Evolutionary conservation across 1,284 basidiomycete genomes (phyloP), one percentile per base, ranked within the genome.

Genomic region (Ustilago vetiveriae): DNA sequence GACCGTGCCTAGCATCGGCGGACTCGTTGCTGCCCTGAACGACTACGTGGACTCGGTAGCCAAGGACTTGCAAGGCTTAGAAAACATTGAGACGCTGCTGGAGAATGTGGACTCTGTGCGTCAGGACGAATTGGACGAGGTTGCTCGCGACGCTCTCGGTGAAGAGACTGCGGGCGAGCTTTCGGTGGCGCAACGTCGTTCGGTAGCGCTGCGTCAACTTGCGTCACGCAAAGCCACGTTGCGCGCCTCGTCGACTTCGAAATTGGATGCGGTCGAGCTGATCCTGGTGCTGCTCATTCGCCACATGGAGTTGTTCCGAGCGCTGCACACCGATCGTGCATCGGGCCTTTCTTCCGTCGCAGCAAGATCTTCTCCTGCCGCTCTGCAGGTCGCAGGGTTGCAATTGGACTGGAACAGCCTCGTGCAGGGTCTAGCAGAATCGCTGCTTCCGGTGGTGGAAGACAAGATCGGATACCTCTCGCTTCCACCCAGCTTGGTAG

Each of bases 241-340:
- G 6, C 85, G 84, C 46, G 82, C 84, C 26, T 85, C 86, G 11
- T 86, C 87, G 3, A 69, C 70, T 29, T 66, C 86, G 85, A 73
- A 84, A 84, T 55, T 84, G 90, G 91, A 88, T 67, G 88, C 89
- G 41, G 84, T 90, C 43, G 93, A 96, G 83, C 90, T 94, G 85
- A 83, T 92, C 7, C 84, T 96, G 7, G 85, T 96, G 6, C 85
- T 96, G 23, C 85, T 93, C 11, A 94, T 92, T 89, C 86, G 92
- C 29, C 94, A 97, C 80, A 80, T 94, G 33, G 85, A 88, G 17
- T 84, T 83, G 73, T 86, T 84, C 79, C 82, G 84, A 79, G 23
- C 76, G 70, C 37, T 81, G 48, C 33, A 52, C 50, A 45, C 38
- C 26, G 49, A 63, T 43, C 30, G 48, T 37, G 14, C 33, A 16